Conservation (phyloP, 1,284 basidiomycete genomes). For the Ganoderma meredithae region DNA sequence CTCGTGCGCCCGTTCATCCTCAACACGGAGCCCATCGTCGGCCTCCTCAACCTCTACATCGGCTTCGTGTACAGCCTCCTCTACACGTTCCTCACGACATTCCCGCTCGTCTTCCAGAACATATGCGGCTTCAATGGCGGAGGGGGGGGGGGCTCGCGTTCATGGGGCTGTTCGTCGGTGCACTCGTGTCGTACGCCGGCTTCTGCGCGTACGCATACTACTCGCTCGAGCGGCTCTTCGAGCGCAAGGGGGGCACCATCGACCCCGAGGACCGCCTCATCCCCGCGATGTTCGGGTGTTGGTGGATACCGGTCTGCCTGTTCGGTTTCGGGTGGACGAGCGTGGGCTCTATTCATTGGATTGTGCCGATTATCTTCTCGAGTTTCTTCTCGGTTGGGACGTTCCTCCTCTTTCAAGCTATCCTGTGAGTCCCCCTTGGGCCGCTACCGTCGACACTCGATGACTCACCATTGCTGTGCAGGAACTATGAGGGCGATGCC, state of each 20-base stretch:
- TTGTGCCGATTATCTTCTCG: slow-evolving; percentile 39
- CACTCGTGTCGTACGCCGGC: slow-evolving; percentile 28
- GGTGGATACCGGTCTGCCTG: slow-evolving; percentile 48
- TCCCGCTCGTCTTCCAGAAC: slow-evolving; percentile 44
- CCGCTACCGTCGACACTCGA: neutral
- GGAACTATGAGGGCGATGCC: slow-evolving; percentile 32
- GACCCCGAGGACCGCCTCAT: slow-evolving; percentile 54
- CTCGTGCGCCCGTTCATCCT: slow-evolving; percentile 50
- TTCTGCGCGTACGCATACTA: slow-evolving; percentile 32
- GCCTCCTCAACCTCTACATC: slow-evolving; percentile 53
- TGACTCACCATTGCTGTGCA: neutral
- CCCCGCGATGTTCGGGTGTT: slow-evolving; percentile 46
- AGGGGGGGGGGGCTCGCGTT: slow-evolving; percentile 54
- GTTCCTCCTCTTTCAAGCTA: slow-evolving; percentile 44
- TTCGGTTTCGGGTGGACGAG: slow-evolving; percentile 56
- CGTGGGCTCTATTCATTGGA: slow-evolving; percentile 41
- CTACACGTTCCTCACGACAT: slow-evolving; percentile 45
- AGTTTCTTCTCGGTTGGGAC: slow-evolving; percentile 36
- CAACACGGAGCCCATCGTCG: slow-evolving; percentile 51
- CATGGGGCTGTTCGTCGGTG: slow-evolving; percentile 52
- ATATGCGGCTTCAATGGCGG: slow-evolving; percentile 45
- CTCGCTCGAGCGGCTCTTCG: slow-evolving; percentile 29
- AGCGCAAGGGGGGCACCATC: slow-evolving; percentile 27
- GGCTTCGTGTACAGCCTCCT: slow-evolving; percentile 47
- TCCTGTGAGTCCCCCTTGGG: slow-evolving; percentile 7